Base-by-base conservation (phyloP, 805 yeast species). In the Maudiozyma bulderi region DNA sequence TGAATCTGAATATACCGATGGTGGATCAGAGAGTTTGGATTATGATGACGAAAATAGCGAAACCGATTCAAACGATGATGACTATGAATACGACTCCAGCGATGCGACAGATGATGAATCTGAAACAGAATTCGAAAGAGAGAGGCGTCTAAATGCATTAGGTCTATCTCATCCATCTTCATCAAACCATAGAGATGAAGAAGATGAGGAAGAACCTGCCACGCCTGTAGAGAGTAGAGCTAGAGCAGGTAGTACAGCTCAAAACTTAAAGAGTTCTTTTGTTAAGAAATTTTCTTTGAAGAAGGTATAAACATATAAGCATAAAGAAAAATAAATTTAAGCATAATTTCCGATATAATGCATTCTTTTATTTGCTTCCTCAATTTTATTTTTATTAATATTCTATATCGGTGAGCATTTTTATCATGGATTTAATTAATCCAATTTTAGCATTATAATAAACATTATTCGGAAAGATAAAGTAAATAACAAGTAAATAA, bases 61-160 rank as follows among this genome's bases (percentile, higher is more conserved):
- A 29, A 50, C 40, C 7, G 56, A 54, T 31, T 59, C 52, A 20
- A 59, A 50, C 9, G 56, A 44, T 10, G 56, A 44, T n/a, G 52
- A 48, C 43, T 44, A 30, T 39, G 11, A 47, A 49, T 13, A 48
- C 47, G 39, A 55, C 51, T 35, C 44, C 20, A 56, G 47, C 2
- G 58, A 54, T 29, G 54, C 53, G 39, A 52, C 57, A 42, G 56
- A 55, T 20, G 65, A 55, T n/a, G 66, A 66, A 35, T 55, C 57
- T 3, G 90, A 84, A 61, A 82, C 88, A 0, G 82, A 73, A n/a
- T 78, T 80, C 28, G 90, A 84, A 61, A 74, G 77, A 49, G 70
- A 71, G 39, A 75, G 90, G 57, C 73, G 90, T 50, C 63, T 84
- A 49, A 76, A 77, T 5, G 83, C 83, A 0, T 65, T 78, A 51